phyloP scores from a whole-genome alignment of 306 rosid genomes.

The Comarum palustre region DNA sequence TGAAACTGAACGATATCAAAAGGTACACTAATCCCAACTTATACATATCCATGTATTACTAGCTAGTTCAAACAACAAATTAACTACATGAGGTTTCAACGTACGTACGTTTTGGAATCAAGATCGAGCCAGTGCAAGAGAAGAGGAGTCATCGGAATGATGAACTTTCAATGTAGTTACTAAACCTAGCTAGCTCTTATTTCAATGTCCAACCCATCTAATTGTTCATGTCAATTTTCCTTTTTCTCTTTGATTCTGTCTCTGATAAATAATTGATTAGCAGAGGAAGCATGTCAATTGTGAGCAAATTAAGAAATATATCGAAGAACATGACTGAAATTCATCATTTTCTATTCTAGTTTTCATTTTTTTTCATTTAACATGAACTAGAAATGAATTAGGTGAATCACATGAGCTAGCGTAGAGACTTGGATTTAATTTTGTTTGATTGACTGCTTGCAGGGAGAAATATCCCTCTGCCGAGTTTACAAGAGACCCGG shows the following conservation, averaged over 20 bases:
- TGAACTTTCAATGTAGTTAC: background rate
- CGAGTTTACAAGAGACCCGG: conserved; percentile 96
- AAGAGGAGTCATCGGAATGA: background rate
- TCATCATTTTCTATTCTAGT: background rate
- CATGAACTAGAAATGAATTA: background rate
- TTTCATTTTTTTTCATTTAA: background rate
- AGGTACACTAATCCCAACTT: conserved; percentile 49
- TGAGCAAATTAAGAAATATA: background rate
- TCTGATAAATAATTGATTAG: background rate
- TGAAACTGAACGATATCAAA: conserved; percentile 88
- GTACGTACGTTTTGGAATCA: background rate
- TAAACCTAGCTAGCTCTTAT: background rate
- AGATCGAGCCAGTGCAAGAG: background rate
- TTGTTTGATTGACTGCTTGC: background rate
- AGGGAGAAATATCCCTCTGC: conserved; percentile 93
- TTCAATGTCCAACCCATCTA: background rate
- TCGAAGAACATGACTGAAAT: background rate
- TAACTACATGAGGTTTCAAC: background rate
- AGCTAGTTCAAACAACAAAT: background rate
- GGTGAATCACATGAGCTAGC: background rate
- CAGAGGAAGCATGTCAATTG: background rate
- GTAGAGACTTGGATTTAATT: background rate
- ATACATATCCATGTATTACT: background rate
- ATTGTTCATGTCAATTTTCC: background rate
- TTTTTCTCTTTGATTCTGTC: background rate